Evolutionary conservation across 2,329 filamentous ascomycete genomes (phyloP).

Genomic region (Pestalotiopsis sp.): DNA sequence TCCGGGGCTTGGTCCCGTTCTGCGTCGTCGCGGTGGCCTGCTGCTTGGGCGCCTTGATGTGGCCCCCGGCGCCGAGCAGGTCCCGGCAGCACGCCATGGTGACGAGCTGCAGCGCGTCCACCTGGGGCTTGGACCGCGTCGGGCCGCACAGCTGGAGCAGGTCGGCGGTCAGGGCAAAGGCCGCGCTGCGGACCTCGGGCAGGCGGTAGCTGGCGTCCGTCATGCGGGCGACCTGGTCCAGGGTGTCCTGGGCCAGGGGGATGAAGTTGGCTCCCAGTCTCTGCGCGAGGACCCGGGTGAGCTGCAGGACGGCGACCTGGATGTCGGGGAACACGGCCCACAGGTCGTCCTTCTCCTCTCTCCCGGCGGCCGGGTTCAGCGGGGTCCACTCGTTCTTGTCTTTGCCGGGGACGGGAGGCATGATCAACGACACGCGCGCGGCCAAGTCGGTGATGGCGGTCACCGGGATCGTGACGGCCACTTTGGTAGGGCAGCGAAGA

Average conservation of each 20-base stretch:
- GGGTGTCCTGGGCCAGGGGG: constrained; percentile 62
- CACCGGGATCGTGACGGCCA: constrained; percentile 67
- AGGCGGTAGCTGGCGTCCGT: constrained; percentile 61
- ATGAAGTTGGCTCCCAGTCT: constrained; percentile 61
- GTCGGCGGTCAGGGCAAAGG: constrained; percentile 61
- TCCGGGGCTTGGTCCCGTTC: constrained; percentile 45
- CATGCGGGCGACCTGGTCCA: constrained; percentile 74
- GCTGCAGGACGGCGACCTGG: constrained; percentile 69
- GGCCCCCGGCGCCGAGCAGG: constrained; percentile 59
- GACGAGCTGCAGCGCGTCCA: constrained; percentile 64
- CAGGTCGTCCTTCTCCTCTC: constrained; percentile 81
- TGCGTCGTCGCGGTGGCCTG: constrained; percentile 24
- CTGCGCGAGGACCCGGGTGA: constrained; percentile 60
- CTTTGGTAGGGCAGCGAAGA: constrained; percentile 65
- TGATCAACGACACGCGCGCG: constrained; percentile 70
- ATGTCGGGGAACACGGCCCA: constrained; percentile 74
- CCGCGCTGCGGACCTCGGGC: constrained; percentile 57
- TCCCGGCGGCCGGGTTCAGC: constrained; percentile 71
- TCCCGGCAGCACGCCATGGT: constrained; percentile 75
- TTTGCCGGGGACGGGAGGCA: constrained; percentile 49
- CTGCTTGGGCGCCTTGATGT: constrained; percentile 44
- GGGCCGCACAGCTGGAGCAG: constrained; percentile 66
- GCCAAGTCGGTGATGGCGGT: constrained; percentile 70
- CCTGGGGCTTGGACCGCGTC: constrained; percentile 65
- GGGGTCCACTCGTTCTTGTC: constrained; percentile 55